phyloP scores from a whole-genome alignment of 805 yeast genomes.

The Ogataea naganishii region DNA sequence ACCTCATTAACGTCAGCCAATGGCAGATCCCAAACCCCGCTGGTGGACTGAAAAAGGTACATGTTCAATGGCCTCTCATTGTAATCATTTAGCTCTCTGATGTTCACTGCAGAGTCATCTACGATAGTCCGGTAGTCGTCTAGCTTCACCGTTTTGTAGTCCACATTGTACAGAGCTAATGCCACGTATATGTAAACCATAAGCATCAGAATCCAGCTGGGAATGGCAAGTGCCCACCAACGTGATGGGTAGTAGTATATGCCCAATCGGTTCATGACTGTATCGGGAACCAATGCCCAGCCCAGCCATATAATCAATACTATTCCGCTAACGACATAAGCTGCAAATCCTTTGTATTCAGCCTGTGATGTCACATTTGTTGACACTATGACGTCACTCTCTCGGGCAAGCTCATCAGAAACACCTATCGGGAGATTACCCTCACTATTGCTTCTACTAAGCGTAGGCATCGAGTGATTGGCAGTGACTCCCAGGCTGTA shows the following conservation, averaged over 20 bases:
- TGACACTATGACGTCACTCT: conserved; percentile 57
- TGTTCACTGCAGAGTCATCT: conserved; percentile 46
- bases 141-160: conserved; percentile 53
- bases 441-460: conserved; percentile 2
- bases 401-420: conserved; percentile 51
- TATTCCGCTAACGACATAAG: conserved; percentile 59
- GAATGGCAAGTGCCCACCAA: conserved; percentile 84
- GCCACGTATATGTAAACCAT: conserved; percentile 71
- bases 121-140: conserved; percentile 55
- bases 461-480: conserved; percentile 15
- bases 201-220: conserved; percentile 58
- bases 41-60: conserved; percentile 52
- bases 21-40: conserved; percentile 86
- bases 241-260: conserved; percentile 76
- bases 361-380: conserved; percentile 46
- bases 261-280: conserved; percentile 40
- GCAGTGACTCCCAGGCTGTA: conserved; percentile 14
- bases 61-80: conserved; percentile 12
- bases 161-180: conserved; percentile 67
- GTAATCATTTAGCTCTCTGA: conserved; percentile 13
- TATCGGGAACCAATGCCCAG: conserved; percentile 72
- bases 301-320: conserved; percentile 46
- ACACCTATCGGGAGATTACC: conserved; percentile 12
- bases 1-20: conserved; percentile 59
- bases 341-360: conserved; percentile 85